phyloP scores from a whole-genome alignment of 73 alveolate genomes.

The Paramecium octaurelia region DNA sequence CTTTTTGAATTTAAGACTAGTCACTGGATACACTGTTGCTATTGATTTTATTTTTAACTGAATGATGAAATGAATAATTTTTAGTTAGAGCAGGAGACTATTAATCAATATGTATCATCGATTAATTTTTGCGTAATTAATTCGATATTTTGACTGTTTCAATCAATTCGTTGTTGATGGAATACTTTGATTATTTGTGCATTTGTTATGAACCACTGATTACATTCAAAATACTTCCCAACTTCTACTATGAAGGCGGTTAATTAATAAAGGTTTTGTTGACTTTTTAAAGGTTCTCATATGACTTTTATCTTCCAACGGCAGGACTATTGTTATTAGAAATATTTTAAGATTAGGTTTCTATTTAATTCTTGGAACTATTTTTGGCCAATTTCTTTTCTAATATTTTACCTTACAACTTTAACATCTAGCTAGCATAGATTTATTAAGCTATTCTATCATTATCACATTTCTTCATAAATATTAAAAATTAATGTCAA shows the following conservation, averaged over 20 bases:
- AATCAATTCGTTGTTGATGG: slow-evolving; percentile 29
- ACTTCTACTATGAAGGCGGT: not conserved
- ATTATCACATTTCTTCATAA: slow-evolving; percentile 6
- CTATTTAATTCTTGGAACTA: not conserved
- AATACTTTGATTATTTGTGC: not conserved
- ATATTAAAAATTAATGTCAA: not conserved
- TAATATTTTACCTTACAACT: slow-evolving; percentile 6
- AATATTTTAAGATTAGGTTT: not conserved
- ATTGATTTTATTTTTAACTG: slow-evolving; percentile 31
- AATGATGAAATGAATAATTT: slow-evolving; percentile 2
- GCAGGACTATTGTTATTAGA: slow-evolving; percentile 45
- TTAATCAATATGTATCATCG: slow-evolving; percentile 17
- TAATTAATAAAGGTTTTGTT: not conserved
- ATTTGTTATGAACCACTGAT: not conserved
- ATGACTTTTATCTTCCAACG: slow-evolving; percentile 41
- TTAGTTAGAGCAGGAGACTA: slow-evolving; percentile 12
- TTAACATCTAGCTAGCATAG: not conserved
- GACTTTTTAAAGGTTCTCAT: not conserved
- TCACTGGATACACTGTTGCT: slow-evolving; percentile 30
- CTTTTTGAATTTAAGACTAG: not conserved
- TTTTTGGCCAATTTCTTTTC: slow-evolving; percentile 24
- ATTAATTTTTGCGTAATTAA: slow-evolving; percentile 21
- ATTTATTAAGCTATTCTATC: slow-evolving; percentile 2
- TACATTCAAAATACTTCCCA: not conserved
- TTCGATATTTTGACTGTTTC: slow-evolving; percentile 19